A percentile compares a stretch with the other conserved stretches of the same genome.
These are phyloP conservation scores for Fraxinus excelsior DNA, from an alignment of 257 asterid genomes.

Conservation along the genomic window DNA sequence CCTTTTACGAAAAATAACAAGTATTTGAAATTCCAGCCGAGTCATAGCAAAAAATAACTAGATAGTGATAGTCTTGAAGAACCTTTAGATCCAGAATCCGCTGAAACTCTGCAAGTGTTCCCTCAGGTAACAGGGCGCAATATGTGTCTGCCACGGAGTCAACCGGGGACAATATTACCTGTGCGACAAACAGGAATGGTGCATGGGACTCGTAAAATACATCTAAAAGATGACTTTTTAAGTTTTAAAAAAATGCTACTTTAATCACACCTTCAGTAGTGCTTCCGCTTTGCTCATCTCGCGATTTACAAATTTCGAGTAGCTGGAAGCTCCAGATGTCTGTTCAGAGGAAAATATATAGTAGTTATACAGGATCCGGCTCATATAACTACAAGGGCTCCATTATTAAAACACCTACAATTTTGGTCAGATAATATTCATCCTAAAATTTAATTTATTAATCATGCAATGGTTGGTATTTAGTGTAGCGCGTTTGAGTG, in stretches of 20 bases:
- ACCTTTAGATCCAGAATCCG: slow-evolving; percentile 97
- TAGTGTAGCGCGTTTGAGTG: background rate
- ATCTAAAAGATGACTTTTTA: slow-evolving; percentile 9
- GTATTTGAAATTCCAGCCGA: background rate
- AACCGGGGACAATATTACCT: slow-evolving; percentile 95
- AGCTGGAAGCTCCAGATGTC: slow-evolving; percentile 88
- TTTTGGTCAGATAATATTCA: background rate
- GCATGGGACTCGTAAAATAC: slow-evolving; percentile 18
- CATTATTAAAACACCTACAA: background rate
- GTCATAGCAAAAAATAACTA: slow-evolving; percentile 10
- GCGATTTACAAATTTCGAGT: slow-evolving; percentile 88
- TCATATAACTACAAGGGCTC: background rate
- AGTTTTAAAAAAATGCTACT: slow-evolving; percentile 1
- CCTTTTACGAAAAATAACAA: background rate
- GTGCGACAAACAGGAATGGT: slow-evolving; percentile 25
- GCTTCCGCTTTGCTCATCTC: slow-evolving; percentile 99
- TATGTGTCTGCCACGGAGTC: slow-evolving; percentile 98
- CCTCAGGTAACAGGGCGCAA: slow-evolving; percentile 97
- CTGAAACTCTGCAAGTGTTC: slow-evolving; percentile 87
- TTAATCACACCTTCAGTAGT: slow-evolving; percentile 66
- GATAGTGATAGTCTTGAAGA: slow-evolving; percentile 17
- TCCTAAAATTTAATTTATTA: background rate
- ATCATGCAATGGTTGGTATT: background rate
- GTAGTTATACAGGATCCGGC: slow-evolving; percentile 1
- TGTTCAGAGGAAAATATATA: slow-evolving; percentile 35